phyloP scores from a whole-genome alignment of 2,329 filamentous ascomycete species.

The Phialemonium atrogriseum region DNA sequence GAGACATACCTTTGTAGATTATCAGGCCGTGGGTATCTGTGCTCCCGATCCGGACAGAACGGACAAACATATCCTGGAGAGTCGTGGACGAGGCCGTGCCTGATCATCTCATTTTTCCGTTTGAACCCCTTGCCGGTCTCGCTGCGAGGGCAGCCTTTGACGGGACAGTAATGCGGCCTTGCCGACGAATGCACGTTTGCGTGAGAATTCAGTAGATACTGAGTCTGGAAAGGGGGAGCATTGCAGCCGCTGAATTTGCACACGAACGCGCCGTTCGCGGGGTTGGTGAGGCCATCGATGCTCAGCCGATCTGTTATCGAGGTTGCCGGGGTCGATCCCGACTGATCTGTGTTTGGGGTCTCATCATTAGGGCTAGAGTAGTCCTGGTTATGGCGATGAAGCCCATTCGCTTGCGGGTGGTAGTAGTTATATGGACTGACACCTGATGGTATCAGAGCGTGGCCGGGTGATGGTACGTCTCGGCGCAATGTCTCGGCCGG shows the following conservation, averaged over 20 bases:
- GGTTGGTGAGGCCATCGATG: constrained; percentile 48
- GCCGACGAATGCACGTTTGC: constrained; percentile 62
- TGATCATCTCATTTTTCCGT: constrained; percentile 65
- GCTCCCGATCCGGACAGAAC: constrained; percentile 88
- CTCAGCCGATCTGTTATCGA: constrained; percentile 44
- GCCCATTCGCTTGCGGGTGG: constrained; percentile 21
- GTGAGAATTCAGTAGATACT: constrained; percentile 71
- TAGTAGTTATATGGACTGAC: too few species aligned
- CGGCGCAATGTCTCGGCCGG: constrained; percentile 34
- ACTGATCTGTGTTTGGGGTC: constrained; percentile 27
- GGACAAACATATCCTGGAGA: constrained; percentile 94
- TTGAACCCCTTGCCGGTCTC: constrained; percentile 62
- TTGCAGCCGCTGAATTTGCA: constrained; percentile 58
- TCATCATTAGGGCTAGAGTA: constrained; percentile 36
- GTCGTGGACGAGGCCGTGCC: constrained; percentile 80
- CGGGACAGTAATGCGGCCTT: constrained; percentile 58
- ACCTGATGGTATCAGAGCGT: too few species aligned
- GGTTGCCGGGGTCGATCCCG: constrained; percentile 29
- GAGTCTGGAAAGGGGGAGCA: constrained; percentile 68
- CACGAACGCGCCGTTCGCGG: constrained; percentile 43
- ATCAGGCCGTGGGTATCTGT: constrained; percentile 90
- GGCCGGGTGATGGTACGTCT: constrained; percentile 39
- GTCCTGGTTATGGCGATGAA: constrained; percentile 29
- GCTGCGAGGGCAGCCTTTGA: constrained; percentile 52
- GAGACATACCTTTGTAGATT: constrained; percentile 77